Evolutionary conservation across 2,329 filamentous ascomycete genomes (phyloP).

Genomic region (Blumeria graminis): DNA sequence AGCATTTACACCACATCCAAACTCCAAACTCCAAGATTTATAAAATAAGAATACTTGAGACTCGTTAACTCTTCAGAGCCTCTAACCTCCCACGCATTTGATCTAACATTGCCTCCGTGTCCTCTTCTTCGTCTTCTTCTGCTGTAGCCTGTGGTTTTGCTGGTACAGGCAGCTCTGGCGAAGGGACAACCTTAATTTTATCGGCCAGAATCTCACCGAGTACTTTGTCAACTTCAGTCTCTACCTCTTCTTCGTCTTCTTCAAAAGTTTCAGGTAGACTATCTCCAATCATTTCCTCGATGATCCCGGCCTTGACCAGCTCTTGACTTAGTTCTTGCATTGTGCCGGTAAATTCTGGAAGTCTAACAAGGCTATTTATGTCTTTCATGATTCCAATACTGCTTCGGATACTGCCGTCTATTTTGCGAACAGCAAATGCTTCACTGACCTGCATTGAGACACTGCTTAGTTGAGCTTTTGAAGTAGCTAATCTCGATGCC

Average conservation of each 20-base stretch:
- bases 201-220: constrained; percentile 77
- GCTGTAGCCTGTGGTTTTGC: constrained; percentile 26
- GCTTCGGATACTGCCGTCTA: constrained; percentile 71
- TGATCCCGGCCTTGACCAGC: constrained; percentile 82
- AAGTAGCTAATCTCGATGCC: constrained; percentile 49
- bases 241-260: constrained; percentile 50
- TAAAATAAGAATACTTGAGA: neutral
- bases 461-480: constrained; percentile 73
- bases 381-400: constrained; percentile 92
- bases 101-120: constrained; percentile 72
- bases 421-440: constrained; percentile 84
- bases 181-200: constrained; percentile 38
- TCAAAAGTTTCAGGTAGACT: constrained; percentile 52
- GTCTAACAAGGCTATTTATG: constrained; percentile 60
- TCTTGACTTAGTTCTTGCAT: constrained; percentile 77
- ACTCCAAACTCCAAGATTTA: no score
- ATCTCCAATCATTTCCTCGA: constrained; percentile 92
- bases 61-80: constrained; percentile 56
- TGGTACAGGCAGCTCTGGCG: constrained; percentile 28
- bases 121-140: constrained; percentile 53
- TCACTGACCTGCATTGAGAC: constrained; percentile 97
- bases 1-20: no score
- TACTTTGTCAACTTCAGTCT: constrained; percentile 78
- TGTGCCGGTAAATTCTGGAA: constrained; percentile 70
- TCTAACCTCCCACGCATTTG: constrained; percentile 86